A percentile compares a stretch with the other conserved stretches of the same genome.
Evolutionary conservation across 306 rosid species (phyloP).

Genomic region (Glycyrrhiza uralensis): DNA sequence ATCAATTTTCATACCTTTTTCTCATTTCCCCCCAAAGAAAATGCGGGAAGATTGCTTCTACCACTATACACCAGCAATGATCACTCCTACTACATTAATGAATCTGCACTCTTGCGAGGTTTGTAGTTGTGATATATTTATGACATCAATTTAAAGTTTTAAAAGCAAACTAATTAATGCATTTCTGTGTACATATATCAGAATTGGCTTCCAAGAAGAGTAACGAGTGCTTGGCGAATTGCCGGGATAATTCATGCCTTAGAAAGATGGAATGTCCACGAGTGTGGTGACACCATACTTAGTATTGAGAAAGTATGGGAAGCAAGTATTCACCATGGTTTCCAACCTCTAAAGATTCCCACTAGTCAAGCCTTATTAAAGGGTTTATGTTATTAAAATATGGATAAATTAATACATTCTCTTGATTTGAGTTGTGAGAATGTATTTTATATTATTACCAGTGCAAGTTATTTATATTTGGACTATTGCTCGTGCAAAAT

Average conservation of each 20-base stretch:
- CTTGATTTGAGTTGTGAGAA: too few species aligned
- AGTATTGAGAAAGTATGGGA: constrained; percentile 38
- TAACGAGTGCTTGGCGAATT: constrained; percentile 65
- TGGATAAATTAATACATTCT: neutral
- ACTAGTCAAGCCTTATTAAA: neutral
- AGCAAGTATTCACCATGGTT: constrained; percentile 56
- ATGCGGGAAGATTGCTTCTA: constrained; percentile 53
- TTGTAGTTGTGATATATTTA: neutral
- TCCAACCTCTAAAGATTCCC: constrained; percentile 32
- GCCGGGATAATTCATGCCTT: constrained; percentile 56
- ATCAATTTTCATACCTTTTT: constrained; percentile 59
- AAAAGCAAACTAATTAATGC: neutral
- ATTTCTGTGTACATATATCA: neutral
- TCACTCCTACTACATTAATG: constrained; percentile 34
- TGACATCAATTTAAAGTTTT: neutral
- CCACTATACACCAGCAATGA: constrained; percentile 61
- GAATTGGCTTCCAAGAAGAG: constrained; percentile 63
- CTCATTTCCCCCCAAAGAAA: constrained; percentile 60
- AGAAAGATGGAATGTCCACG: constrained; percentile 58
- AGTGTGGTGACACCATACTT: constrained; percentile 37
- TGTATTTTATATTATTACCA: neutral
- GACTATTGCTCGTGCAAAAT: too few species aligned
- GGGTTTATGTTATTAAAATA: neutral
- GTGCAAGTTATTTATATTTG: too few species aligned
- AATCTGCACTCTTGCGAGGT: constrained; percentile 75